Evolutionary conservation across 192 early-diverging fungal species (phyloP).

Genomic region (Funneliformis mosseae): DNA sequence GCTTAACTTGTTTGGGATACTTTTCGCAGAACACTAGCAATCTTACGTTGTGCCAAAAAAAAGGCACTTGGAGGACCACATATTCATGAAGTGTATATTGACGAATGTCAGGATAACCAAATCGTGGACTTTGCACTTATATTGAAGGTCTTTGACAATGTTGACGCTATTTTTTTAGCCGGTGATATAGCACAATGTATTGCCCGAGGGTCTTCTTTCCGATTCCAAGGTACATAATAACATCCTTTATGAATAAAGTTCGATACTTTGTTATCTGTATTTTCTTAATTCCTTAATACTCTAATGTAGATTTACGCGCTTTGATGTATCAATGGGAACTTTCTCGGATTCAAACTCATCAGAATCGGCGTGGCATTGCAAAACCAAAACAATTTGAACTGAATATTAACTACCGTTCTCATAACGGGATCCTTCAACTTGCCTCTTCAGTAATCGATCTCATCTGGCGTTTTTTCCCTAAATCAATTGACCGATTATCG

Average conservation of each 20-base stretch:
- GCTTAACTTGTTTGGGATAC: background rate
- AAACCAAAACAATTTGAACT: slow-evolving; percentile 23
- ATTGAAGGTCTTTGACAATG: slow-evolving; percentile 13
- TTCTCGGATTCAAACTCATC: background rate
- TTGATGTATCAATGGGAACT: slow-evolving; percentile 25
- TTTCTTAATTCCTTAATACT: background rate
- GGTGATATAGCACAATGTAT: slow-evolving; percentile 32
- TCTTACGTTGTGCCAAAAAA: slow-evolving; percentile 22
- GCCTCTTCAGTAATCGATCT: slow-evolving; percentile 25
- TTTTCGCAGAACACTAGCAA: slow-evolving; percentile 3
- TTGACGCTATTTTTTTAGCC: slow-evolving; percentile 15
- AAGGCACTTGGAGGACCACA: slow-evolving; percentile 7
- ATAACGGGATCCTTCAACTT: slow-evolving; percentile 25
- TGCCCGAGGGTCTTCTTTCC: slow-evolving; percentile 16
- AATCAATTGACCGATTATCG: slow-evolving; percentile 7
- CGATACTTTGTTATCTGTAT: background rate
- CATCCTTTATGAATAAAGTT: background rate
- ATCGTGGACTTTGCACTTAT: slow-evolving; percentile 28
- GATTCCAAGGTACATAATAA: slow-evolving; percentile 5
- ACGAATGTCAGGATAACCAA: slow-evolving; percentile 28
- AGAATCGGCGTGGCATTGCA: background rate
- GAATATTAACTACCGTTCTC: slow-evolving; percentile 25
- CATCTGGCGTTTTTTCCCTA: slow-evolving; percentile 10
- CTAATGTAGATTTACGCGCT: background rate
- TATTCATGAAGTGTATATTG: slow-evolving; percentile 33